Evolutionary conservation across 768 basidiomycete genomes (phyloP).

Genomic region (Imleria badia): DNA sequence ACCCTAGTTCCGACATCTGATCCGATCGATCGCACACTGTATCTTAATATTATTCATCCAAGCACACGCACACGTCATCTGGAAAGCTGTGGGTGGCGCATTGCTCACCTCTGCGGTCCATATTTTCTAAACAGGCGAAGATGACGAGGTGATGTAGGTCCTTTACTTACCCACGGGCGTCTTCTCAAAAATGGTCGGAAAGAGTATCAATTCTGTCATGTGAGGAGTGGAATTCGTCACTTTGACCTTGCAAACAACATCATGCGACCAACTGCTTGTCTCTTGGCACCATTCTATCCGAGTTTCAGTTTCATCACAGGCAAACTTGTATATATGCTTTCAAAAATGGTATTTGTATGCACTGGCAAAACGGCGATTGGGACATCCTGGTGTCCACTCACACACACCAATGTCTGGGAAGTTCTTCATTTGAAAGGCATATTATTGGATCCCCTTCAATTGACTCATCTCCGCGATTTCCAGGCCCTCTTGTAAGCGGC

Average conservation of each 20-base stretch:
- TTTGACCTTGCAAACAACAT: conserved; percentile 5
- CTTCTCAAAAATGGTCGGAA: neutral
- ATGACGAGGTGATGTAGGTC: conserved; percentile 28
- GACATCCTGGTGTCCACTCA: neutral
- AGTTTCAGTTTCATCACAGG: neutral
- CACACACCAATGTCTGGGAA: neutral
- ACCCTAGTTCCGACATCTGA: conserved; percentile 11
- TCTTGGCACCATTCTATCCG: conserved; percentile 4
- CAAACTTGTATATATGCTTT: neutral
- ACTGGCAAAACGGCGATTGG: neutral
- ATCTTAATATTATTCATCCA: conserved; percentile 8
- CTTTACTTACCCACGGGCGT: conserved; percentile 5
- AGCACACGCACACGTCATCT: conserved; percentile 12
- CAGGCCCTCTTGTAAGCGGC: neutral
- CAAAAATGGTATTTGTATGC: neutral
- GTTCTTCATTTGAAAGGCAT: neutral
- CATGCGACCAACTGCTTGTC: conserved; percentile 5
- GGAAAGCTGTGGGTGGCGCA: neutral
- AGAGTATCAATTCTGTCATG: neutral
- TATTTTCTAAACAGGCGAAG: conserved; percentile 4
- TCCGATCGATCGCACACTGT: conserved; percentile 17
- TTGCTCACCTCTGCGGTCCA: neutral
- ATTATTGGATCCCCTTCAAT: neutral
- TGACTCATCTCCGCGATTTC: conserved; percentile 6
- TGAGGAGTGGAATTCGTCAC: conserved; percentile 2